A percentile compares a stretch with the other conserved stretches of the same genome.
Conservation (phyloP, 2,329 filamentous ascomycete species). For the Blumeriella jaapii region DNA sequence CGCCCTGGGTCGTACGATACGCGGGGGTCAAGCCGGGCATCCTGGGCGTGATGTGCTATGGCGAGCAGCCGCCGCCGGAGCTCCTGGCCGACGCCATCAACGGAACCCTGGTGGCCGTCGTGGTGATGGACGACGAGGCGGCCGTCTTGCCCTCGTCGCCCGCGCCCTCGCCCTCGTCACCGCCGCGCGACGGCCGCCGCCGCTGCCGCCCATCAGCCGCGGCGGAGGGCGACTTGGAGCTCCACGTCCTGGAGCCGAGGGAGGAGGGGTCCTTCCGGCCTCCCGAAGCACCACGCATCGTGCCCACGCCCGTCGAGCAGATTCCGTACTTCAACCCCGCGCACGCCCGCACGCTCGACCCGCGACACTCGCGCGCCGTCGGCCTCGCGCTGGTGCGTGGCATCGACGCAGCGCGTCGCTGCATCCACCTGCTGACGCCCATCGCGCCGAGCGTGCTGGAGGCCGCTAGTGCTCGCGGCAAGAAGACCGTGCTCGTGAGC, state of each 20-base stretch:
- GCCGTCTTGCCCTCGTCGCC: no score
- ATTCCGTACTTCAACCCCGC: constrained; percentile 52
- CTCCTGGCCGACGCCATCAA: constrained; percentile 55
- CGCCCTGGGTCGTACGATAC: constrained; percentile 54
- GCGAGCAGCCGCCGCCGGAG: constrained; percentile 46
- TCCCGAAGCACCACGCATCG: constrained; percentile 20
- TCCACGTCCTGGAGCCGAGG: constrained; percentile 3
- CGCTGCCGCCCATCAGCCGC: no score
- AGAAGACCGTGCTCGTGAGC: constrained; percentile 49
- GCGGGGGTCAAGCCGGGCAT: constrained; percentile 39
- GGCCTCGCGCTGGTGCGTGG: constrained; percentile 60
- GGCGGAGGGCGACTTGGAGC: constrained; percentile 9
- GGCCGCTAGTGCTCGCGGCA: constrained; percentile 31
- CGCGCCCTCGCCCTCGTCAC: no score
- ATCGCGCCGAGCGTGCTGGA: constrained; percentile 33
- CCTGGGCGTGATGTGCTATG: constrained; percentile 55
- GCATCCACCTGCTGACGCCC: constrained; percentile 57
- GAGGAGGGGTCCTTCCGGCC: constrained; percentile 2
- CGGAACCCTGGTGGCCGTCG: constrained; percentile 57
- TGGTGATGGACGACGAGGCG: constrained; percentile 42
- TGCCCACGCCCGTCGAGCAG: constrained; percentile 36
- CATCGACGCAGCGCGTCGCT: constrained; percentile 42
- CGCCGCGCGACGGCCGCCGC: neutral
- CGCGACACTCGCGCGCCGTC: constrained; percentile 44
- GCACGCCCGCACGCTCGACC: constrained; percentile 44